A percentile compares a stretch with the other conserved stretches of the same genome.
Evolutionary conservation across 768 basidiomycete genomes (phyloP).

Genomic region (Floccularia luteovirens): DNA sequence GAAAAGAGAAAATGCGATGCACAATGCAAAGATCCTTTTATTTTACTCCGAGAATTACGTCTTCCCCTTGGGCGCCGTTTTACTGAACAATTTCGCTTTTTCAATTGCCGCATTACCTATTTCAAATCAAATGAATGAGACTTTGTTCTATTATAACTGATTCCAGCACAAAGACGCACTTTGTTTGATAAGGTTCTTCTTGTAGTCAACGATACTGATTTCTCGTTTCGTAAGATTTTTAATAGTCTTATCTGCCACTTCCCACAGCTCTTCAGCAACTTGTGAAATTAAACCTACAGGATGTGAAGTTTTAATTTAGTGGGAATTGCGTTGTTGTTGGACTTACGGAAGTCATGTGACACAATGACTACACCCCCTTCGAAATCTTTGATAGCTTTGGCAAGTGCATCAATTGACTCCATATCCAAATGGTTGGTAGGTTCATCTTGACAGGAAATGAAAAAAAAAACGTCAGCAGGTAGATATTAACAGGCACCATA

Average conservation of each 20-base stretch:
- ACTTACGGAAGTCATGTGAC: constrained; percentile 97
- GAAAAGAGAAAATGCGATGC: no score
- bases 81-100: constrained; percentile 90
- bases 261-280: constrained; percentile 99
- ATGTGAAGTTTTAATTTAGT: constrained; percentile 1
- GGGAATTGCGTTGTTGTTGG: neutral
- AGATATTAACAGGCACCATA: constrained; percentile 4
- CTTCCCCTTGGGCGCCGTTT: constrained; percentile 66
- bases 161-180: constrained; percentile 37
- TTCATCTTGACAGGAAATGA: constrained; percentile 48
- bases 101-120: constrained; percentile 80
- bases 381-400: constrained; percentile 92
- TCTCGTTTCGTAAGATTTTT: constrained; percentile 86
- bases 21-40: no score
- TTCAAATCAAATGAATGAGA: neutral
- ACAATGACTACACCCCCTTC: constrained; percentile 99
- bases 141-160: constrained; percentile 3
- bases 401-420: constrained; percentile 96
- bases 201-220: constrained; percentile 91
- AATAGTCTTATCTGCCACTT: constrained; percentile 92
- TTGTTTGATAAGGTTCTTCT: constrained; percentile 75
- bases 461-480: constrained; percentile 3
- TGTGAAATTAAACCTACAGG: constrained; percentile 83
- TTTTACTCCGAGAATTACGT: no score
- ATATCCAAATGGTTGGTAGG: constrained; percentile 98